phyloP scores from a whole-genome alignment of 176 grass and related monocot species.

The Cenchrus fungigraminus region DNA sequence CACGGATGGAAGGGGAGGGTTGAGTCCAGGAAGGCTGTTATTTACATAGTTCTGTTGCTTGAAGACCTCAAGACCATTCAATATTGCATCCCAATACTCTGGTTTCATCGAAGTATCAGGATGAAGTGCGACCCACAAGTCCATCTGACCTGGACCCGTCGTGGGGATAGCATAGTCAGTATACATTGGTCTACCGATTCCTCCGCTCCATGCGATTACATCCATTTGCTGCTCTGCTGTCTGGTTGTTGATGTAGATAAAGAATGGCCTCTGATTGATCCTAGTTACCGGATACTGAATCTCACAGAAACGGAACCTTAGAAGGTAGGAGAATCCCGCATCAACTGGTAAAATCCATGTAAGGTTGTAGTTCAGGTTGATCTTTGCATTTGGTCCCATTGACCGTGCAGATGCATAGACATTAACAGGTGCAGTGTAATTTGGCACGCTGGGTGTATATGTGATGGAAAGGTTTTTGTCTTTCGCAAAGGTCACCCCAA shows the following conservation, averaged over 20 bases:
- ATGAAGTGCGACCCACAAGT: constrained; percentile 78
- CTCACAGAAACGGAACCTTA: constrained; percentile 91
- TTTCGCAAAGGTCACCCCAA: constrained; percentile 52
- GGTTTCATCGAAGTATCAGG: constrained; percentile 44
- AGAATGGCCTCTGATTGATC: constrained; percentile 63
- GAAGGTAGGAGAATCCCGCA: constrained; percentile 59
- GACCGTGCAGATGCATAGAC: constrained; percentile 75
- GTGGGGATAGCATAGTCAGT: constrained; percentile 46
- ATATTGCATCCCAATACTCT: constrained; percentile 74
- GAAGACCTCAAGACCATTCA: constrained; percentile 85
- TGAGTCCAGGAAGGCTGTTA: constrained; percentile 61
- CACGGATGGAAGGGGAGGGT: constrained; percentile 29
- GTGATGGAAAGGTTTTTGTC: constrained; percentile 52
- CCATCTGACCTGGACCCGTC: constrained; percentile 33
- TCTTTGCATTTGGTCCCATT: constrained; percentile 59
- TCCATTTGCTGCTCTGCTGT: constrained; percentile 54
- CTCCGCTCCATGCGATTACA: constrained; percentile 51
- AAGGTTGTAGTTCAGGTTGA: constrained; percentile 85
- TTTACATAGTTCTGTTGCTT: constrained; percentile 27
- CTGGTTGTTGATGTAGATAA: constrained; percentile 79
- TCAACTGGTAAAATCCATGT: constrained; percentile 75
- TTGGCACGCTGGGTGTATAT: constrained; percentile 36
- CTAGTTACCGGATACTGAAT: constrained; percentile 68
- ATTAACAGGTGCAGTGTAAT: constrained; percentile 52
- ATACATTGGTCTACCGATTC: constrained; percentile 53